phyloP scores from a whole-genome alignment of 805 yeast species.

The Jamesozyma piceae region DNA sequence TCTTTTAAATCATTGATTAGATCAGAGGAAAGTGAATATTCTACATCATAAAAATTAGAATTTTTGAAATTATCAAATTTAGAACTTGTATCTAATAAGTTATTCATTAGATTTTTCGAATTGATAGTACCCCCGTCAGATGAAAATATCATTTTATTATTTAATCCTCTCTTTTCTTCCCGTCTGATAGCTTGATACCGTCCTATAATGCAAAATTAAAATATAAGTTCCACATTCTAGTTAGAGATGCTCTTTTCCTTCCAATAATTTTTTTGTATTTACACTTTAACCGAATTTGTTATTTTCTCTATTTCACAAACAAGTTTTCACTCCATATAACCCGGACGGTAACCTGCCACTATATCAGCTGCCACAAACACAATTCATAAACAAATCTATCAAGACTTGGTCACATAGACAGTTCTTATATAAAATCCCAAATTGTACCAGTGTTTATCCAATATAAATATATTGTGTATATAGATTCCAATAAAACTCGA shows the following conservation, averaged over 20 bases:
- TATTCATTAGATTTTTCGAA: background rate
- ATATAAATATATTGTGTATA: too few relatives aligned
- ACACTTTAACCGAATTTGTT: background rate
- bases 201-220: too few relatives aligned
- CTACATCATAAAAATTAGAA: conserved; percentile 2
- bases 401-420: too few relatives aligned
- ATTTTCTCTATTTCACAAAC: background rate
- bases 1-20: conserved; percentile 7
- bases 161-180: background rate
- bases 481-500: too few relatives aligned
- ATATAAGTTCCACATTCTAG: too few relatives aligned
- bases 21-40: conserved; percentile 1
- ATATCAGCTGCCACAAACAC: too few relatives aligned
- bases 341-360: too few relatives aligned
- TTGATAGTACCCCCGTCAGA: background rate
- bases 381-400: too few relatives aligned
- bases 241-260: too few relatives aligned
- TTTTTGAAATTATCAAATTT: background rate
- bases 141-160: background rate
- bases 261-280: background rate
- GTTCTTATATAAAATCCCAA: too few relatives aligned
- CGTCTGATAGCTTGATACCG: too few relatives aligned
- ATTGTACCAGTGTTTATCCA: too few relatives aligned
- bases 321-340: background rate
- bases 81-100: background rate